Conservation (phyloP, 345 rosid species). For the Schrenkiella parvula region DNA sequence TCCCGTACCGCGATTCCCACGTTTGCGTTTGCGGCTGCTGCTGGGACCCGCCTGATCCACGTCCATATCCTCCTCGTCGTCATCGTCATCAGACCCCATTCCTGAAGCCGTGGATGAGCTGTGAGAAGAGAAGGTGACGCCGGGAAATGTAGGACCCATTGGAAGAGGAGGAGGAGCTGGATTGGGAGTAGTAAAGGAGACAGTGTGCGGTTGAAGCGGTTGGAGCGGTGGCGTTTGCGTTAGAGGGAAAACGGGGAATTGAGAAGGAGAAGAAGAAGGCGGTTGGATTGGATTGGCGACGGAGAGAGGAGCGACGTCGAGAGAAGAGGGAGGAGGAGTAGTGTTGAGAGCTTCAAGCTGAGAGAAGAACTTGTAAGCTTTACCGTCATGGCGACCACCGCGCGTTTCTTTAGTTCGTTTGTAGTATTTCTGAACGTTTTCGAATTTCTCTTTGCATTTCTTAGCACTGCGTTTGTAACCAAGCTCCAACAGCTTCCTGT, state of each 20-base stretch:
- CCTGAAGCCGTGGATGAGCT: conserved; percentile 56
- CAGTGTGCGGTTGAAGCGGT: not conserved
- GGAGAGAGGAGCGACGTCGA: conserved; percentile 62
- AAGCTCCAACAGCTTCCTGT: conserved; percentile 77
- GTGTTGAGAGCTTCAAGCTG: conserved; percentile 74
- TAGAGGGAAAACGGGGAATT: conserved; percentile 21
- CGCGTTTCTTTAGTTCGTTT: conserved; percentile 88
- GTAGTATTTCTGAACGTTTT: conserved; percentile 91
- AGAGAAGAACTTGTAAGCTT: conserved; percentile 73
- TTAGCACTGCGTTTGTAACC: conserved; percentile 80
- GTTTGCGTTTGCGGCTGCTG: conserved; percentile 67
- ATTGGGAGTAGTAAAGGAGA: conserved; percentile 18
- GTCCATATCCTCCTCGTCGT: conserved; percentile 36
- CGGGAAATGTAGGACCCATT: conserved; percentile 15
- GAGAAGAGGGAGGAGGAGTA: conserved; percentile 23
- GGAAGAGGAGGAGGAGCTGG: conserved; percentile 16
- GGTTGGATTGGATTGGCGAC: conserved; percentile 41
- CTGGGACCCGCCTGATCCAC: conserved; percentile 43
- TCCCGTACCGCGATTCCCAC: conserved; percentile 33
- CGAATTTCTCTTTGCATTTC: conserved; percentile 92
- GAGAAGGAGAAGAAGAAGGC: conserved; percentile 30
- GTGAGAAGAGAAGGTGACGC: conserved; percentile 57
- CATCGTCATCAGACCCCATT: conserved; percentile 49
- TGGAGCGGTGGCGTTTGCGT: conserved; percentile 23
- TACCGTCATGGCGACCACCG: conserved; percentile 81